Evolutionary conservation across 106 monocot genomes (phyloP).

Genomic region (Alisma plantagoaquatica): DNA sequence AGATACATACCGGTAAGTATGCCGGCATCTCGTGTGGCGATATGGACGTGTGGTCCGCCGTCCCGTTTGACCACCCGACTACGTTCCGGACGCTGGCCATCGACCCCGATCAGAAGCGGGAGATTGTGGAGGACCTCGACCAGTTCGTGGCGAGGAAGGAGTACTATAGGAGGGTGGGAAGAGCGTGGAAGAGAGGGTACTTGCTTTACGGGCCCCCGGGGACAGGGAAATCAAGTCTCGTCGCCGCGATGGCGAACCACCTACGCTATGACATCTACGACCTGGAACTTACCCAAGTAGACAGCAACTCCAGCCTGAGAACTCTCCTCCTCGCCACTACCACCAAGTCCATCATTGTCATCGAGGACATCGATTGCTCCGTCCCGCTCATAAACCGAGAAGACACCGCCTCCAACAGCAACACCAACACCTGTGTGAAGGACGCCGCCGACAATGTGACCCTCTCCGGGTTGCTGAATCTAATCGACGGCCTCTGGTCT

Average conservation of each 20-base stretch:
- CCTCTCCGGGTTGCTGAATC: slow-evolving; percentile 9
- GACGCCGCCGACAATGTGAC: background rate
- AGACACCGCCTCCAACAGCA: background rate
- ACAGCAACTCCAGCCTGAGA: background rate
- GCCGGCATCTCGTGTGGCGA: too few relatives aligned
- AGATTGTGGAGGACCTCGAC: background rate
- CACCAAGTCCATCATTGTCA: slow-evolving; percentile 15
- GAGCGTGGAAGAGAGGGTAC: slow-evolving; percentile 1
- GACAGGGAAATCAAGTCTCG: too few relatives aligned
- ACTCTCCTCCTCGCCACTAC: slow-evolving; percentile 15
- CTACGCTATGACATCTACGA: slow-evolving; percentile 2
- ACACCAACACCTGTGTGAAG: background rate
- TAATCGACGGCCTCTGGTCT: slow-evolving; percentile 19
- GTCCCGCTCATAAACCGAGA: background rate
- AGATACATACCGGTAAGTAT: background rate
- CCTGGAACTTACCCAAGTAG: background rate
- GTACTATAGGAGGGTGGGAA: background rate
- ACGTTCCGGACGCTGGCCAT: background rate
- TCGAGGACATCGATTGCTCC: slow-evolving; percentile 28
- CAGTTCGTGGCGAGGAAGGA: background rate
- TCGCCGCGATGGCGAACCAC: background rate
- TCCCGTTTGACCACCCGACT: background rate
- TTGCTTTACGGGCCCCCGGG: background rate
- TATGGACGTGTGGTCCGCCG: background rate
- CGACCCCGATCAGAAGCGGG: background rate